Evolutionary conservation across 257 asterid genomes (phyloP), one percentile per base, ranked within the genome.

Genomic region (Lavandula angustifolia): DNA sequence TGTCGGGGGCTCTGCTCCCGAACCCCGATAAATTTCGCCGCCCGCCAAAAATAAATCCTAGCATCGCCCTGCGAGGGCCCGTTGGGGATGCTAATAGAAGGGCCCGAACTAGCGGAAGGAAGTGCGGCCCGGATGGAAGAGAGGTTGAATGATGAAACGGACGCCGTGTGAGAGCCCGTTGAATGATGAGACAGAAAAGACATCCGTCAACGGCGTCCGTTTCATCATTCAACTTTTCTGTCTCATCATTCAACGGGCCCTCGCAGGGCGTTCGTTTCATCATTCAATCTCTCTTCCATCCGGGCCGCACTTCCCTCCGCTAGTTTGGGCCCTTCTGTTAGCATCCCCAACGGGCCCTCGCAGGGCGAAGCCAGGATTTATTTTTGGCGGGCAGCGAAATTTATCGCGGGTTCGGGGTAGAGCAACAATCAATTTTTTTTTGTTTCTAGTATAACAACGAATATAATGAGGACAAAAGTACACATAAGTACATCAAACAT

Each of bases 261-360:
- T n/a, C n/a, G n/a, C n/a, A n/a, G n/a, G 96, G 92, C 90, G 69
- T 79, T 73, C 54, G 79, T 81, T 61, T 79, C 85, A 0, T 80
- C 92, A 5, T 84, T 86, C 84, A 86, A 71, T 66, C 74, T 89
- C 78, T 59, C 87, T 12, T 75, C 88, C 32, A 75, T 86, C 11
- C 84, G 85, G 65, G 80, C 90, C 35, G 78, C 88, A 9, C 90
- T 89, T 5, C 95, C 96, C 76, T 72, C 87, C 6, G 22, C 80
- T 69, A n/a, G n/a, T n/a, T n/a, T n/a, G 53, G 32, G 72, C 65
- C 71, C 82, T 9, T 79, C 94, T 2, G 49, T 74, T 32, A 70
- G 75, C 13, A 82, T 76, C 42, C 78, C 84, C 11, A 43, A 46
- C 60, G 82, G 73, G 12, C 64, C 84, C 18, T 70, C 85, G 17